phyloP scores from a whole-genome alignment of 2,329 filamentous ascomycete genomes.

The Alternaria metachromatica region DNA sequence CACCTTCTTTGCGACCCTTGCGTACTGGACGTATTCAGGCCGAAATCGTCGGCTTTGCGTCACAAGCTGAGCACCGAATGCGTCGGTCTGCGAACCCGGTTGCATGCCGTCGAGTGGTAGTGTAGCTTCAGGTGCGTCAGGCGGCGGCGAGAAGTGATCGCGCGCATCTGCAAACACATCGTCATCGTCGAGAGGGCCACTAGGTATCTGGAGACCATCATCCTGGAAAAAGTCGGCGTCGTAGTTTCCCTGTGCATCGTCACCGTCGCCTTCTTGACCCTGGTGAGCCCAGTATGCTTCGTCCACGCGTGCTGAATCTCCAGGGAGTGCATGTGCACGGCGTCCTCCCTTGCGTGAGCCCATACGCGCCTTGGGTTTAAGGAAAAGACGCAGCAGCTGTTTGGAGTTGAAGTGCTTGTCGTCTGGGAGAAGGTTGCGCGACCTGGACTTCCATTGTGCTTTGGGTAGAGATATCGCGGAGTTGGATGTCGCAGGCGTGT shows the following conservation, averaged over 20 bases:
- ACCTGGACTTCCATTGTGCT: constrained; percentile 94
- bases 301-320: constrained; percentile 76
- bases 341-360: constrained; percentile 65
- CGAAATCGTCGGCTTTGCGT: constrained; percentile 66
- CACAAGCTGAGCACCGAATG: constrained; percentile 68
- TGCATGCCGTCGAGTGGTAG: constrained; percentile 54
- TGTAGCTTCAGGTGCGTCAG: constrained; percentile 50
- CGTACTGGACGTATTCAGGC: constrained; percentile 71
- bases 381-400: constrained; percentile 85
- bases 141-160: constrained; percentile 76
- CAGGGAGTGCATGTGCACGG: constrained; percentile 28
- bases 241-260: constrained; percentile 76
- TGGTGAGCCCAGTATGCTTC: constrained; percentile 90
- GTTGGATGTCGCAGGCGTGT: constrained; percentile 81
- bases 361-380: constrained; percentile 91
- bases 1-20: constrained; percentile 70
- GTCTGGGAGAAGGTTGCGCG: constrained; percentile 89
- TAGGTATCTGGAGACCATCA: constrained; percentile 73
- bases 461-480: constrained; percentile 85
- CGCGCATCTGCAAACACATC: constrained; percentile 79
- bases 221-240: constrained; percentile 98
- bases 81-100: constrained; percentile 60
- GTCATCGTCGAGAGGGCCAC: constrained; percentile 67
- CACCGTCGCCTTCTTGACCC: constrained; percentile 55
- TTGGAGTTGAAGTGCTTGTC: constrained; percentile 98